Percentiles rank a stretch among this genome's conserved stretches.
Conservation (phyloP, 192 early-diverging fungal genomes). For the Paraglomus brasilianum region DNA sequence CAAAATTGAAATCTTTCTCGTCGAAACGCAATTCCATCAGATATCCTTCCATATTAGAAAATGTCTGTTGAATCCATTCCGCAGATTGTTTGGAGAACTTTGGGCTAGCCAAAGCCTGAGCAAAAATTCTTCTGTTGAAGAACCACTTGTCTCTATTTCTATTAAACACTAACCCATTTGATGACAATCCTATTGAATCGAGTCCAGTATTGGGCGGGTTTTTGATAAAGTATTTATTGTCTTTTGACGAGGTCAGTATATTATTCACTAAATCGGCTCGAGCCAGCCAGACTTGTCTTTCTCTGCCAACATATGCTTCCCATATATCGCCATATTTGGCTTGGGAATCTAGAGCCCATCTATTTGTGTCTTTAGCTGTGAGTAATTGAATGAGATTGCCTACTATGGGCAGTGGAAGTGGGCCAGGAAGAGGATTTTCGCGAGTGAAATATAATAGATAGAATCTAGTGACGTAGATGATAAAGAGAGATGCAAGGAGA, state of each 20-base stretch:
- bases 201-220: not conserved
- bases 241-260: slow-evolving; percentile 1
- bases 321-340: slow-evolving; percentile 20
- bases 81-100: not conserved
- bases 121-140: slow-evolving; percentile 14
- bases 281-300: slow-evolving; percentile 13
- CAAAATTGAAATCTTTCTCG: not conserved
- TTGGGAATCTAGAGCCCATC: not conserved
- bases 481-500: too few species aligned
- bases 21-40: not conserved
- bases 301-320: slow-evolving; percentile 9
- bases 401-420: slow-evolving; percentile 12
- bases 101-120: not conserved
- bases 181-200: not conserved
- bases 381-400: not conserved
- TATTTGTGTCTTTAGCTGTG: too few species aligned
- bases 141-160: not conserved
- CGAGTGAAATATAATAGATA: slow-evolving; percentile 25
- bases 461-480: slow-evolving; percentile 8
- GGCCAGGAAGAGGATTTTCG: not conserved
- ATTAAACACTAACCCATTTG: not conserved
- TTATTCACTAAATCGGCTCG: slow-evolving; percentile 15
- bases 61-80: not conserved
- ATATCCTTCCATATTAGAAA: not conserved
- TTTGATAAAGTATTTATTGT: slow-evolving; percentile 6